Evolutionary conservation across 2,329 filamentous ascomycete species (phyloP).

Genomic region (Pseudocercospora fuligena): DNA sequence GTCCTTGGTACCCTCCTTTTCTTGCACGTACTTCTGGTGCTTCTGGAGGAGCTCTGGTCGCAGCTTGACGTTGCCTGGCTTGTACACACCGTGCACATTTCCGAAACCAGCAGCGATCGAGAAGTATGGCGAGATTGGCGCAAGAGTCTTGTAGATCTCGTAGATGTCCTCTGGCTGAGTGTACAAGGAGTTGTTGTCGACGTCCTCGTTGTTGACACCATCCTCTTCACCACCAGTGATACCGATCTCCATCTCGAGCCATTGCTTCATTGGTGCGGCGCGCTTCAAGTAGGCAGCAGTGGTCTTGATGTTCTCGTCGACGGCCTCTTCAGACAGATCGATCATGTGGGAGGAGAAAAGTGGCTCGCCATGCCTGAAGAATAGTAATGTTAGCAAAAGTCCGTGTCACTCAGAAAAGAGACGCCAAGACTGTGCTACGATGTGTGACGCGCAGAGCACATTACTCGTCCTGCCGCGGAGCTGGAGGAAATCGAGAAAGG

Average conservation of each 20-base stretch:
- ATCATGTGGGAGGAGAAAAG: conserved; percentile 99
- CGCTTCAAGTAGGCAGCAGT: conserved; percentile 94
- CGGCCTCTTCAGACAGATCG: conserved; percentile 88
- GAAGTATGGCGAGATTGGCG: conserved; percentile 91
- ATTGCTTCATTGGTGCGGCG: conserved; percentile 95
- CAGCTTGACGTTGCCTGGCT: conserved; percentile 95
- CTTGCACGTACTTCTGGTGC: conserved; percentile 91
- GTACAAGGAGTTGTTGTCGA: conserved; percentile 96
- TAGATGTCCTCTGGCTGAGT: conserved; percentile 97
- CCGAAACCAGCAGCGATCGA: conserved; percentile 98
- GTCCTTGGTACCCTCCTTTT: conserved; percentile 71
- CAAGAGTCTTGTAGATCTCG: conserved; percentile 84
- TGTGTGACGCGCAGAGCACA: not conserved
- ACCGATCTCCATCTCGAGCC: conserved; percentile 97
- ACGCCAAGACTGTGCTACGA: not conserved
- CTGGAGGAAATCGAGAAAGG: not conserved
- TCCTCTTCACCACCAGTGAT: conserved; percentile 98
- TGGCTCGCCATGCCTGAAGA: conserved; percentile 71
- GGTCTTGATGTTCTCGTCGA: conserved; percentile 89
- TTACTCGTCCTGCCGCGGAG: not conserved
- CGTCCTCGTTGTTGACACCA: conserved; percentile 96
- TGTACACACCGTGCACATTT: conserved; percentile 99
- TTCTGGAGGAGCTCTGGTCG: conserved; percentile 94
- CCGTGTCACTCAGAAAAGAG: not conserved
- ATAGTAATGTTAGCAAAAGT: not conserved